A percentile compares a stretch with the other conserved stretches of the same genome.
Conservation (phyloP, 108 stramenopile genomes). For the Cyclotella atomus region DNA sequence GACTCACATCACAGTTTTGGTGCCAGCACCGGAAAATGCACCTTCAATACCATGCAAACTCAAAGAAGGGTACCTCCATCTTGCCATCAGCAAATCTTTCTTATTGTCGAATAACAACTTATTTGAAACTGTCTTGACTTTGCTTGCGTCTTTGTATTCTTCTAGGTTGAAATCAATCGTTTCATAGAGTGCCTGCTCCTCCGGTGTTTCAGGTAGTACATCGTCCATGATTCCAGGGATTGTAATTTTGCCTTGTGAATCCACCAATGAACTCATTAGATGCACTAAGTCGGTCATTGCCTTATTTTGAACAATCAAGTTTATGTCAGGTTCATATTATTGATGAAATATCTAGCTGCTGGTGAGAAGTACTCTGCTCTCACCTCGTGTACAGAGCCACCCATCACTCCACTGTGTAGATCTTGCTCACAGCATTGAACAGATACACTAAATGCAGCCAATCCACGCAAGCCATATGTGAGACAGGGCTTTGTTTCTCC, state of each 20-base stretch:
- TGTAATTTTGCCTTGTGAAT: conserved; percentile 70
- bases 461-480: conserved; percentile 82
- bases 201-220: conserved; percentile 69
- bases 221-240: conserved; percentile 82
- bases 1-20: conserved; percentile 79
- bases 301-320: background rate
- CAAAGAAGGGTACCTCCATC: conserved; percentile 88
- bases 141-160: conserved; percentile 64
- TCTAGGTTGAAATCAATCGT: conserved; percentile 78
- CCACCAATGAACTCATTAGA: conserved; percentile 74
- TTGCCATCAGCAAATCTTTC: conserved; percentile 71
- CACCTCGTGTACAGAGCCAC: conserved; percentile 78
- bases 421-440: conserved; percentile 78
- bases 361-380: background rate
- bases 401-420: conserved; percentile 82
- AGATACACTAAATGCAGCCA: conserved; percentile 75
- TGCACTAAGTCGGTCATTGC: conserved; percentile 81
- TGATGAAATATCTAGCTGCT: background rate
- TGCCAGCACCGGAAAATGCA: conserved; percentile 78
- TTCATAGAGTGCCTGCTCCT: conserved; percentile 74
- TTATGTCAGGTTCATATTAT: too few relatives aligned
- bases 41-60: conserved; percentile 88
- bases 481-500: conserved; percentile 80
- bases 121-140: conserved; percentile 52
- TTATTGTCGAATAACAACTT: conserved; percentile 70